phyloP scores from a whole-genome alignment of 116 monocot genomes.

The Zostera marina region DNA sequence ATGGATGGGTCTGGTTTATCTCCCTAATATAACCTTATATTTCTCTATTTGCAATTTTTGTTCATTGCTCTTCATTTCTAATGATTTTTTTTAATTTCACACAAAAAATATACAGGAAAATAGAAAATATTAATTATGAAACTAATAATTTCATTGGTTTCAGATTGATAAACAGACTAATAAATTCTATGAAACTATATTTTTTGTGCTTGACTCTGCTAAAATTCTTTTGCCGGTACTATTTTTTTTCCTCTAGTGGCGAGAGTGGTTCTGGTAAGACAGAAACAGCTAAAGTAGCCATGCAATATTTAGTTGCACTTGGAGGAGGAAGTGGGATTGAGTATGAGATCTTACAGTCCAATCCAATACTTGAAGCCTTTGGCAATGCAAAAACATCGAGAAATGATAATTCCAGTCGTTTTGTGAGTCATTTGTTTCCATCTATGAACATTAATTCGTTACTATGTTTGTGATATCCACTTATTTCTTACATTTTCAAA shows the following conservation, averaged over 20 bases:
- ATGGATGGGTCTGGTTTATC: no score
- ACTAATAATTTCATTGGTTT: no score
- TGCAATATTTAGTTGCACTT: constrained; percentile 96
- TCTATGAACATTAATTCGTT: neutral
- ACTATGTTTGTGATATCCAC: neutral
- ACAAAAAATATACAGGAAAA: no score
- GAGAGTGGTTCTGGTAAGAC: constrained; percentile 99
- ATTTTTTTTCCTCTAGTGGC: constrained; percentile 31
- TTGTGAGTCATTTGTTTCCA: constrained; percentile 43
- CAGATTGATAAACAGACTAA: constrained; percentile 1
- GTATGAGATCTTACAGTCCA: constrained; percentile 91
- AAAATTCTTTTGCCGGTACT: neutral
- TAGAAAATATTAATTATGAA: no score
- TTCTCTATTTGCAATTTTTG: no score
- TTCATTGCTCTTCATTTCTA: no score
- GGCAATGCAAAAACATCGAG: constrained; percentile 93
- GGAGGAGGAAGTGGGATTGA: constrained; percentile 99
- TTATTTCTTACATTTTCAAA: constrained; percentile 1
- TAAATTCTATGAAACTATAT: neutral
- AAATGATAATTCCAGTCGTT: constrained; percentile 97
- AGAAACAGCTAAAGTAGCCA: constrained; percentile 97
- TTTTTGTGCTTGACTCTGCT: neutral
- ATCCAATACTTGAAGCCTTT: constrained; percentile 98
- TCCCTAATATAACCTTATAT: no score
- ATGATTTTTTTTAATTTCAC: no score